Base-by-base conservation (phyloP, 164 flowering plant genomes). In the Vitis cinerea region DNA sequence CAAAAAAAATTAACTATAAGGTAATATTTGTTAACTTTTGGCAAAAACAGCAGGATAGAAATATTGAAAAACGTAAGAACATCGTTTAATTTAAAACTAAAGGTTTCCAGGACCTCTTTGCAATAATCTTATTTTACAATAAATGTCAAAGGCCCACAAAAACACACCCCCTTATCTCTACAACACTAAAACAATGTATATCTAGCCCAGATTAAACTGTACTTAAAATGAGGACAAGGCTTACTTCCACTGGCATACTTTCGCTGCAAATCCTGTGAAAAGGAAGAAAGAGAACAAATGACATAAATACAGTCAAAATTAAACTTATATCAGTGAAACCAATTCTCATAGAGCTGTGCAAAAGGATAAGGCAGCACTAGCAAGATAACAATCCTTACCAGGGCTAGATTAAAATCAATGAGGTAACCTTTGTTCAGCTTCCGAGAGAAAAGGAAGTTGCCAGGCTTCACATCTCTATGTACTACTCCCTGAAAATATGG, bases 391-490 rank as follows among this genome's bases (percentile, higher is more conserved):
- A 12, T 37, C 82, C 93, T 83, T 57, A 92, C 99, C 97, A 83
- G 71, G 57, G 98, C 99, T 68, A 96, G 88, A 75, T 96, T 96
- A 80, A 96, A 96, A 79, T 96, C 99, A 50, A 96, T 96, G 55
- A 96, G 91, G 76, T 88, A 92, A 48, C 99, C 99, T 80, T 88
- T 93, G 54, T 64, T 81, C 51, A 76, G 71, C 70, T 77, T 89
- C 2, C 90, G 79, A 66, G 93, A 91, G 77, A 89, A 96, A 30
- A 96, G 93, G 70, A 96, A 96, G 70, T 96, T 96, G 23, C 99
- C 98, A 68, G 99, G 99, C 76, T 96, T 96, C 30, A 96, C 88
- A 81, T 96, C 99, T 75, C 99, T 93, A 72, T 96, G 99, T 61
- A 86, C 89, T 69, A 88, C 64, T 54, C 95, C 97, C 99, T 96